Conservation (phyloP, 345 rosid species). For the Moricandia moricandioides region DNA sequence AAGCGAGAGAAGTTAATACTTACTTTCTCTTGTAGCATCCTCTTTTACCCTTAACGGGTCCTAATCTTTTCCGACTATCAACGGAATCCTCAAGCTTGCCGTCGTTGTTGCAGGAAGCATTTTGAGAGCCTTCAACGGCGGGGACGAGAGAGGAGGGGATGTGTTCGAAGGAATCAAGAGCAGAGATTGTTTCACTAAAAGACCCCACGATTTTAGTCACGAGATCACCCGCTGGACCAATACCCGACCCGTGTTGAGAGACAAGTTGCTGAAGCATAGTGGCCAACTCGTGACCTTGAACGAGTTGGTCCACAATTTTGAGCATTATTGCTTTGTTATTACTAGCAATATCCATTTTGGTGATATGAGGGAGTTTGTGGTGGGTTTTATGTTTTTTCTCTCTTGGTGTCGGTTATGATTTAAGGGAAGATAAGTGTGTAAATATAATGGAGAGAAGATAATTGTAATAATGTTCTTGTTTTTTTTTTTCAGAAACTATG, state of each 20-base stretch:
- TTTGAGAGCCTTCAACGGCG: neutral
- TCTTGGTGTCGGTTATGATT: neutral
- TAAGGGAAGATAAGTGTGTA: neutral
- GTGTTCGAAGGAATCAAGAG: neutral
- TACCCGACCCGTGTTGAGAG: neutral
- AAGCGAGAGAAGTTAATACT: neutral
- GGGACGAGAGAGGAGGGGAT: neutral
- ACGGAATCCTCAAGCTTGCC: neutral
- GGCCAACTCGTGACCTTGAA: neutral
- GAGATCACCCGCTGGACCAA: neutral
- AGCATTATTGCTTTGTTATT: neutral
- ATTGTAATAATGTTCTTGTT: neutral
- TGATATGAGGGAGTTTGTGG: neutral
- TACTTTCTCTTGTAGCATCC: neutral
- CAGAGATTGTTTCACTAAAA: neutral
- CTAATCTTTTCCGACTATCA: neutral
- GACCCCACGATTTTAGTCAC: neutral
- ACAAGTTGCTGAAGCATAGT: neutral
- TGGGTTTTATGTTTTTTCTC: neutral
- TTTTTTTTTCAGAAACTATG: too few species aligned
- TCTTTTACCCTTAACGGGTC: neutral
- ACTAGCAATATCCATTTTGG: neutral
- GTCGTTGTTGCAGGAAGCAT: neutral
- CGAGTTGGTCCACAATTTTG: neutral
- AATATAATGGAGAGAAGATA: neutral